phyloP scores from a whole-genome alignment of 441 rosid genomes.

The Melastoma candidum region DNA sequence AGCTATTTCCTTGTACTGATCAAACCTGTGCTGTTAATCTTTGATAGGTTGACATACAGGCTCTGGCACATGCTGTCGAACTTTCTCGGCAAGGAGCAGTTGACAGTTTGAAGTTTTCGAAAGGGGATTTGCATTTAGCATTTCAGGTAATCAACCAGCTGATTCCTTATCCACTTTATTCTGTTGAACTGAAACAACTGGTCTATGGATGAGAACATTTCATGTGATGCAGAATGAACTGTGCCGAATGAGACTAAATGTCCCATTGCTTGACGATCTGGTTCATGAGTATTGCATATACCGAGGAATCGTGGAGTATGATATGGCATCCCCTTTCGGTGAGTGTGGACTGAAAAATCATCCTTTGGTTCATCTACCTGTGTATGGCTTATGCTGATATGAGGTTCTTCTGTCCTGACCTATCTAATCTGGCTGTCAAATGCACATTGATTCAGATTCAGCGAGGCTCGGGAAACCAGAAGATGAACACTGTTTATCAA shows the following conservation, averaged over 20 bases:
- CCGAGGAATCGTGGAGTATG: conserved; percentile 75
- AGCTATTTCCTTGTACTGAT: too few relatives aligned
- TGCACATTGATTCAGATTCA: conserved; percentile 25
- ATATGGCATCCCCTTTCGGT: conserved; percentile 34
- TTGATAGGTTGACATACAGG: conserved; percentile 82
- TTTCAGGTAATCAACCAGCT: conserved; percentile 53
- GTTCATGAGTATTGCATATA: conserved; percentile 85
- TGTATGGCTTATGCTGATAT: not conserved
- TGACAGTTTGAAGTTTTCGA: conserved; percentile 89
- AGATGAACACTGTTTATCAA: conserved; percentile 34
- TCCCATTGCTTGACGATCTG: conserved; percentile 66
- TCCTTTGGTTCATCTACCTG: conserved; percentile 8
- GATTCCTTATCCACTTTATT: conserved; percentile 1
- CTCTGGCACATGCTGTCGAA: conserved; percentile 95
- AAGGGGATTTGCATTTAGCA: conserved; percentile 86
- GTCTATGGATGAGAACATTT: conserved; percentile 1
- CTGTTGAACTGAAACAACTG: not conserved
- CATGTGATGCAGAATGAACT: conserved; percentile 71
- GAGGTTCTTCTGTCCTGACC: conserved; percentile 6
- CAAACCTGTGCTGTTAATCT: not conserved
- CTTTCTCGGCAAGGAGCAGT: conserved; percentile 93
- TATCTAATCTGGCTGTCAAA: conserved; percentile 13
- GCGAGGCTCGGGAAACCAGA: conserved; percentile 34
- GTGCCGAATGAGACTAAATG: conserved; percentile 73
- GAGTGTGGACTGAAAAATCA: conserved; percentile 12